Evolutionary conservation across 352 stramenopile genomes (phyloP).

Genomic region (Globisporangium paroecandrum): DNA sequence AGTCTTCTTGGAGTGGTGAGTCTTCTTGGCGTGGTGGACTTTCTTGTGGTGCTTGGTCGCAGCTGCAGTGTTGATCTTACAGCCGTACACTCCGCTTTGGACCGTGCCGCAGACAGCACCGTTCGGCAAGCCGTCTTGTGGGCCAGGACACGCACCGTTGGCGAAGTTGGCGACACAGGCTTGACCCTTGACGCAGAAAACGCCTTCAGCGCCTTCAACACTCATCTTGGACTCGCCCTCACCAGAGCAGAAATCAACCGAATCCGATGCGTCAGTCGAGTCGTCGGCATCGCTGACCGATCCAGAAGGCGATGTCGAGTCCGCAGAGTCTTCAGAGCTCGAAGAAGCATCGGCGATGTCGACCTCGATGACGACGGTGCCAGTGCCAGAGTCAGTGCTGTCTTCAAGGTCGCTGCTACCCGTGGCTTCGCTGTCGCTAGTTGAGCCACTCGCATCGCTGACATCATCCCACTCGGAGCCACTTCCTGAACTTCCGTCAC

Average conservation of each 20-base stretch:
- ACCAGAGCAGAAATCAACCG: neutral
- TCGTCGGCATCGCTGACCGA: neutral
- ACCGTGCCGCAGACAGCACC: slow-evolving; percentile 24
- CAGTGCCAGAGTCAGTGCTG: neutral
- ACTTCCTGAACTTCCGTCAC: neutral
- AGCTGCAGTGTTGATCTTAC: slow-evolving; percentile 6
- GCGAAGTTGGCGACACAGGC: slow-evolving; percentile 21
- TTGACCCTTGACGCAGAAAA: slow-evolving; percentile 18
- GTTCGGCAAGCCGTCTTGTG: neutral
- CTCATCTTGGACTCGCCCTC: slow-evolving; percentile 10
- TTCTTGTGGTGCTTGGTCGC: neutral
- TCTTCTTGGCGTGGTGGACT: slow-evolving; percentile 16
- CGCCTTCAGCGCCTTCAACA: slow-evolving; percentile 18
- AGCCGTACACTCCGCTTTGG: slow-evolving; percentile 29
- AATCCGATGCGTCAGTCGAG: neutral
- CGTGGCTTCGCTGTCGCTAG: neutral
- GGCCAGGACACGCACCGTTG: slow-evolving; percentile 18
- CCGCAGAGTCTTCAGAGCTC: neutral
- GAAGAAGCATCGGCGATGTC: neutral
- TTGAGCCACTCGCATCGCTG: neutral
- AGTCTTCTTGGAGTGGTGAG: slow-evolving; percentile 18
- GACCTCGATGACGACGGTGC: neutral
- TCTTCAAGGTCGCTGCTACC: neutral
- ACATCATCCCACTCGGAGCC: neutral
- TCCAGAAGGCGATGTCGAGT: neutral